Base-by-base conservation (phyloP, 352 stramenopile species). In the Phytophthora capsici region DNA sequence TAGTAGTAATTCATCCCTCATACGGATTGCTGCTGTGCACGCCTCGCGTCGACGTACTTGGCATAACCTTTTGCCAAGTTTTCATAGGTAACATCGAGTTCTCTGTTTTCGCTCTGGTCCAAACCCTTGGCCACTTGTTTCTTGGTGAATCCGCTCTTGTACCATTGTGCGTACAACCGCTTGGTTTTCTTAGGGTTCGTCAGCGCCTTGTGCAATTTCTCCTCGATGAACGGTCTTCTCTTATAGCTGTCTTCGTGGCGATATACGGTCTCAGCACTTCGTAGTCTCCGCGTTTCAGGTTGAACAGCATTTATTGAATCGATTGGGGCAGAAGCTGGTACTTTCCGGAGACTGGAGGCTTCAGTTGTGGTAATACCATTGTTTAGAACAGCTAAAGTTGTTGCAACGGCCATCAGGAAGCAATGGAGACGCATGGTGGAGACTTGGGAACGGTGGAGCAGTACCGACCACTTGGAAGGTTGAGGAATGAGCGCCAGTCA, bases 101-200 rank as follows among this genome's bases (percentile, higher is more conserved):
- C 55, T 50, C 23, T 26, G 40, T 61, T 71, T n/a, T 66, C 55
- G 4, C 6, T 43, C 23, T 57, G 32, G 7, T 28, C 4, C 14
- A 71, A 50, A 1, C 34, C 48, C 8, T 32, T 34, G 0, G 50
- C 34, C 9, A 71, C 55, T 50, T 57, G 36, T 23, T 57, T 66
- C 20, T 37, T n/a, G 17, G 63, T 53, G 17, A 44, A 51, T 20
- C 63, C 63, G 10, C 32, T 66, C 28, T 57, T 60, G 48, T 71
- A 66, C 63, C 63, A 71, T n/a, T 16, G 12, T 9, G 45, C 23
- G 19, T 71, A 71, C 20, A 69, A 30, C n/a, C 44, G 60, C 16
- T 47, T 25, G 16, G 30, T 53, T 40, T 63, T 69, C 36, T 44
- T 63, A 0, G 52, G 53, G 53, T 69, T 48, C 37, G 60, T 16